Conservation (phyloP, 2,329 filamentous ascomycete genomes). For the Hypoxylon sp. region DNA sequence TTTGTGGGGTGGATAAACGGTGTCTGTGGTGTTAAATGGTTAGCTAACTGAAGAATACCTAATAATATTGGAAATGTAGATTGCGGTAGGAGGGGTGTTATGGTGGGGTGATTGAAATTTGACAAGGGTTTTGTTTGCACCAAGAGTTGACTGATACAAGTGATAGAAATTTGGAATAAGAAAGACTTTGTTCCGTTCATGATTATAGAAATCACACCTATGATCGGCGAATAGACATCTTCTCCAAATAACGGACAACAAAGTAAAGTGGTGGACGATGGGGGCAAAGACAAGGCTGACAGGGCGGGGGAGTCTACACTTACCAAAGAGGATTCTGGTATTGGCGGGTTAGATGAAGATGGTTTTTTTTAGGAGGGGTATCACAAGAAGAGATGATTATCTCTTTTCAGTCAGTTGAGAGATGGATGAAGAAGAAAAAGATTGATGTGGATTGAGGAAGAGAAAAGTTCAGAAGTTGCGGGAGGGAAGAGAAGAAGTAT, state of each 20-base stretch:
- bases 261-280: no score
- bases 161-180: no score
- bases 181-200: no score
- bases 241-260: no score
- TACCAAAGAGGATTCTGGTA: slow-evolving; percentile 22
- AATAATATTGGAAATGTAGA: not conserved
- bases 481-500: slow-evolving; percentile 25
- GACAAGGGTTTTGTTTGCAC: no score
- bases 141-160: not conserved
- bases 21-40: slow-evolving; percentile 27
- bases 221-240: no score
- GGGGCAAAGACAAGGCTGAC: slow-evolving; percentile 30
- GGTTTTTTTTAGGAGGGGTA: slow-evolving; percentile 35
- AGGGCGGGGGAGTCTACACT: slow-evolving; percentile 21
- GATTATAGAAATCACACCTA: no score
- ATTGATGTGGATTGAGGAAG: slow-evolving; percentile 23
- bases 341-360: slow-evolving; percentile 1
- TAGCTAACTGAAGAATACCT: slow-evolving; percentile 14
- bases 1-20: slow-evolving; percentile 10
- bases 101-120: slow-evolving; percentile 32
- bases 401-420: slow-evolving; percentile 7
- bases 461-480: slow-evolving; percentile 15
- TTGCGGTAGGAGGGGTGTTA: slow-evolving; percentile 22
- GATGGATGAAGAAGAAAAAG: slow-evolving; percentile 11
- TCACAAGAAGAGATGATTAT: slow-evolving; percentile 22